A percentile compares a stretch with the other conserved stretches of the same genome.
These are phyloP conservation scores for Psophocarpus tetragonolobus DNA, from an alignment of 306 rosid species.

Conservation along the genomic window DNA sequence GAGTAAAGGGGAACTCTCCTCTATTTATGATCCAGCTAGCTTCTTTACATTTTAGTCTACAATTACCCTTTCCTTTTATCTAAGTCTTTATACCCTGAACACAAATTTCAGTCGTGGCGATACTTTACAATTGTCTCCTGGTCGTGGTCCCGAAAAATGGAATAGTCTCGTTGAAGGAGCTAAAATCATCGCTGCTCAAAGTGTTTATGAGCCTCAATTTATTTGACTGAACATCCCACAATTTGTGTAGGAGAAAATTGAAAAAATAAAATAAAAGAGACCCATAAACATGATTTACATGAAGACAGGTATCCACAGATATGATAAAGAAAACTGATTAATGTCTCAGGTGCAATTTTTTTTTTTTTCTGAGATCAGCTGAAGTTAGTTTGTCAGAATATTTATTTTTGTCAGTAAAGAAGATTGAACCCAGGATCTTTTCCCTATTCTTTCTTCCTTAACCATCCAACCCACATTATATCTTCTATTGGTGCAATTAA, in stretches of 20 bases:
- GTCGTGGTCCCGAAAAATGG: slow-evolving; percentile 25
- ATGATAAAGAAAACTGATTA: not conserved
- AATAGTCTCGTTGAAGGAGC: not conserved
- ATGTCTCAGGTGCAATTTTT: too few relatives aligned
- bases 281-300: not conserved
- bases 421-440: too few relatives aligned
- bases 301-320: not conserved
- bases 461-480: too few relatives aligned
- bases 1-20: not conserved
- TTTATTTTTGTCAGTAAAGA: too few relatives aligned
- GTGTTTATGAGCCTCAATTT: not conserved
- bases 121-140: not conserved
- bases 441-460: too few relatives aligned
- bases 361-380: too few relatives aligned
- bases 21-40: not conserved
- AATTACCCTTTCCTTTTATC: not conserved
- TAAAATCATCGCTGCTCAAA: not conserved
- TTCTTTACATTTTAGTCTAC: not conserved
- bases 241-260: not conserved
- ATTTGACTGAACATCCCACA: not conserved
- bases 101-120: not conserved
- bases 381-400: too few relatives aligned
- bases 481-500: not conserved
- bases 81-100: not conserved
- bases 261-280: not conserved